Conservation (phyloP, 2,329 filamentous ascomycete species). For the Phoma sp. region DNA sequence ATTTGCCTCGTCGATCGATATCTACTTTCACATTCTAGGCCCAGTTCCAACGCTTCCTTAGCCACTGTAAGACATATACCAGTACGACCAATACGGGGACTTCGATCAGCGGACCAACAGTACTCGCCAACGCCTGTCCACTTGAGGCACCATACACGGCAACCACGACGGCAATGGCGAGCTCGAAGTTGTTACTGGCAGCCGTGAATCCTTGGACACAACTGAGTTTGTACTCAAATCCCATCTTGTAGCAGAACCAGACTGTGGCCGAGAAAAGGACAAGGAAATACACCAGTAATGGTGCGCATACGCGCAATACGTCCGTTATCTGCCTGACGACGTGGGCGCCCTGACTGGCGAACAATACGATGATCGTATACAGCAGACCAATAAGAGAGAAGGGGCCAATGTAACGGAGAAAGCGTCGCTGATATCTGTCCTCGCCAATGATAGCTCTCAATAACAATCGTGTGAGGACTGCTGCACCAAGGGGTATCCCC, state of each 20-base stretch:
- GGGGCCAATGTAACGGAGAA: slow-evolving; percentile 73
- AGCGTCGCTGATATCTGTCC: slow-evolving; percentile 69
- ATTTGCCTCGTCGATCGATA: neutral
- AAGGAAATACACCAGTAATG: slow-evolving; percentile 80
- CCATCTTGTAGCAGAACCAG: slow-evolving; percentile 64
- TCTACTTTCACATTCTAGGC: slow-evolving; percentile 12
- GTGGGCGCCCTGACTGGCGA: slow-evolving; percentile 83
- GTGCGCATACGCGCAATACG: slow-evolving; percentile 80
- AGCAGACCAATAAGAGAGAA: slow-evolving; percentile 82
- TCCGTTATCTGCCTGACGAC: slow-evolving; percentile 82
- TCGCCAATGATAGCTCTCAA: slow-evolving; percentile 63
- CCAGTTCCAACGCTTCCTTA: slow-evolving; percentile 64
- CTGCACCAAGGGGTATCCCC: slow-evolving; percentile 79
- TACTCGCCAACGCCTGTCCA: slow-evolving; percentile 80
- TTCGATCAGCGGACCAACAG: slow-evolving; percentile 84
- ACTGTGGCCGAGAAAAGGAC: slow-evolving; percentile 76
- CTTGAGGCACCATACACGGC: slow-evolving; percentile 79
- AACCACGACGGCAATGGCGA: slow-evolving; percentile 87
- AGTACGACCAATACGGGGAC: slow-evolving; percentile 79
- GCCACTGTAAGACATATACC: slow-evolving; percentile 74
- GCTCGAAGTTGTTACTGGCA: slow-evolving; percentile 91
- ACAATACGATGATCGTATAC: slow-evolving; percentile 86
- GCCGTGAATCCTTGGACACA: slow-evolving; percentile 86
- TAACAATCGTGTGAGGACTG: slow-evolving; percentile 73
- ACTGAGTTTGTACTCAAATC: slow-evolving; percentile 73